Percentiles rank a stretch among this genome's conserved stretches.
Evolutionary conservation across 1,284 basidiomycete genomes (phyloP).

Genomic region (Cutaneotrichosporon dermatis): DNA sequence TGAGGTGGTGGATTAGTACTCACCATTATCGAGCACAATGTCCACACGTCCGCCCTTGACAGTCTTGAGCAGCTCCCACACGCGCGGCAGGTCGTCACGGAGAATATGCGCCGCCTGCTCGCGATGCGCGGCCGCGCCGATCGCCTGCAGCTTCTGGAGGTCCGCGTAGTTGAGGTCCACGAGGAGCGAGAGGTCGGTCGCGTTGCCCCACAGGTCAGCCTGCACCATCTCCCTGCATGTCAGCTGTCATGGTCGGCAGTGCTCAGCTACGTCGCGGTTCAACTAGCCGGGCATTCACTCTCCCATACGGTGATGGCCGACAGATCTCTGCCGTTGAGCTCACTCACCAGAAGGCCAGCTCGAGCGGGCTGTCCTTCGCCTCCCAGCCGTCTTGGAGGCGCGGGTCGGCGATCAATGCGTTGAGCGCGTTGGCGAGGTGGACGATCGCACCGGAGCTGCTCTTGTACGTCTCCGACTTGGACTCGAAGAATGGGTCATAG

Average conservation of each 20-base stretch:
- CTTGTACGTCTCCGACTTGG: conserved; percentile 79
- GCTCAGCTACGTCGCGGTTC: too few species aligned
- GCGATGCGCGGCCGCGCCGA: conserved; percentile 69
- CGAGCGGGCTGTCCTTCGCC: conserved; percentile 34
- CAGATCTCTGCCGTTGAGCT: too few species aligned
- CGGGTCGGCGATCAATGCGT: conserved; percentile 30
- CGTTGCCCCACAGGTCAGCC: conserved; percentile 49
- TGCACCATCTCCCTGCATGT: conserved; percentile 44
- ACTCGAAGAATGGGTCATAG: conserved; percentile 81
- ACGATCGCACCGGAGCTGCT: conserved; percentile 73
- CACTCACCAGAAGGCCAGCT: conserved; percentile 47
- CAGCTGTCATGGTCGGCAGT: neutral
- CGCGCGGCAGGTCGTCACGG: conserved; percentile 70
- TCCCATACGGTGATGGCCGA: too few species aligned
- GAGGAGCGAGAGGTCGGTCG: conserved; percentile 49
- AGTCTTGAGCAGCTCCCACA: conserved; percentile 68
- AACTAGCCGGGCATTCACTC: neutral
- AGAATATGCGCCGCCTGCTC: conserved; percentile 74
- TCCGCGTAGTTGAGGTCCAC: conserved; percentile 57
- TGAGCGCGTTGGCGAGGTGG: conserved; percentile 47
- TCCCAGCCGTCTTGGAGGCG: conserved; percentile 34
- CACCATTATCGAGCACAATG: conserved; percentile 87
- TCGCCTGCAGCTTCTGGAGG: conserved; percentile 75
- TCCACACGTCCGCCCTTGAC: conserved; percentile 64
- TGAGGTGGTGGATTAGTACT: conserved; percentile 22